A percentile compares a stretch with the other conserved stretches of the same genome.
phyloP scores from a whole-genome alignment of 176 grass and related monocot species.

The Elymus sibiricus region DNA sequence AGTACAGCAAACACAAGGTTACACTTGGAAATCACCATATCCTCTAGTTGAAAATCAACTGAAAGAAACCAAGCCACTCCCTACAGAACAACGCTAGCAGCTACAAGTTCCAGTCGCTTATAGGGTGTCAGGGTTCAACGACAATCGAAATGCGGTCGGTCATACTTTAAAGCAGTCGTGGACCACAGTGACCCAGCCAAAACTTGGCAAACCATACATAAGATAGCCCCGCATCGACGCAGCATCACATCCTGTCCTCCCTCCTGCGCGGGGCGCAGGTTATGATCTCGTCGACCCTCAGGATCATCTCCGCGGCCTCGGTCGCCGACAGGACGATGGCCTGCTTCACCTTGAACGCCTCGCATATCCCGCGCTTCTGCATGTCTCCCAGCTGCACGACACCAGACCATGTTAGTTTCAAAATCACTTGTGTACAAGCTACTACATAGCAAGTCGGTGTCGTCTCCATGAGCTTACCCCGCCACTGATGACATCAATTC shows the following conservation, averaged over 20 bases:
- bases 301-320: slow-evolving; percentile 44
- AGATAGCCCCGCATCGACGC: background rate
- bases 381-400: slow-evolving; percentile 43
- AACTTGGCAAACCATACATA: background rate
- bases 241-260: slow-evolving; percentile 52
- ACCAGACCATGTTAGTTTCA: background rate
- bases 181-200: background rate
- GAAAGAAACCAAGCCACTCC: background rate
- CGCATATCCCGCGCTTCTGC: slow-evolving; percentile 43
- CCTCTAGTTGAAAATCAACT: background rate
- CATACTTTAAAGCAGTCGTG: background rate
- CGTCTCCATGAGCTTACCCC: slow-evolving; percentile 41
- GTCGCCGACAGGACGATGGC: slow-evolving; percentile 40
- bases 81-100: background rate
- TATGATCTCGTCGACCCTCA: slow-evolving; percentile 57
- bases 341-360: slow-evolving; percentile 59
- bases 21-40: background rate
- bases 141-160: background rate
- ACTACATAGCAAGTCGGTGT: background rate
- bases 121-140: background rate
- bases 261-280: slow-evolving; percentile 40
- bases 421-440: background rate
- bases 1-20: background rate
- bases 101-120: background rate
- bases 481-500: slow-evolving; percentile 82